Base-by-base conservation (phyloP, 345 rosid species). In the Jatropha curcas region DNA sequence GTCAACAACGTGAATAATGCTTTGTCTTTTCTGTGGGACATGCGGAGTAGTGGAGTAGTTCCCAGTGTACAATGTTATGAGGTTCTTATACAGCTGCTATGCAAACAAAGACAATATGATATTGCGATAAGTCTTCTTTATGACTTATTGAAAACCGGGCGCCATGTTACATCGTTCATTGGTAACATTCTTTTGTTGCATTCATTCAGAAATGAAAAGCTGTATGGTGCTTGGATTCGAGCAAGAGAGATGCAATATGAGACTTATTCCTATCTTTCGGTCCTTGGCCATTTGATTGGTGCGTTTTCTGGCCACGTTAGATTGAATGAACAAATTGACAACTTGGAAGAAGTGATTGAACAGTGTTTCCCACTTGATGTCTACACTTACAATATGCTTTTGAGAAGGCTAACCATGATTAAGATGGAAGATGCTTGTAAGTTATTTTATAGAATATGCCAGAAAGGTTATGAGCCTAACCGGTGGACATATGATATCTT, bases 141-240 rank as follows among this genome's bases (percentile, higher is more conserved):
- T 37, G 88, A 88, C 56, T 75, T 88, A 22, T 86, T 80, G 81
- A 89, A 82, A 63, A 73, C 62, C 0, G 83, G 88, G 76, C 88
- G 88, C 0, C 71, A 41, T 4, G 19, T 92, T 53, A 81, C 99
- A 10, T 67, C 99, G 27, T 91, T 84, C 73, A 82, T 86, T 6
- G 99, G 99, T 60, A 95, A 95, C 67, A 79, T 65, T 11, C 90
- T 95, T 72, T 73, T 92, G 78, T 81, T 72, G 61, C 86, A 88
- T 73, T 84, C 94, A 71, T 73, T 81, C 73, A 84, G 60, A 68
- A 78, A 72, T 75, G 78, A 50, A 31, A 76, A 80, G 58, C 84
- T 95, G 55, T 86, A 79, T 76, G 82, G 80, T 69, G 87, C 91
- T 53, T 92, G 97, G 97, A 67, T 79, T 73, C 80, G 66, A 55